phyloP scores from a whole-genome alignment of 176 grass and related monocot genomes.

The Oryza glaberrima region DNA sequence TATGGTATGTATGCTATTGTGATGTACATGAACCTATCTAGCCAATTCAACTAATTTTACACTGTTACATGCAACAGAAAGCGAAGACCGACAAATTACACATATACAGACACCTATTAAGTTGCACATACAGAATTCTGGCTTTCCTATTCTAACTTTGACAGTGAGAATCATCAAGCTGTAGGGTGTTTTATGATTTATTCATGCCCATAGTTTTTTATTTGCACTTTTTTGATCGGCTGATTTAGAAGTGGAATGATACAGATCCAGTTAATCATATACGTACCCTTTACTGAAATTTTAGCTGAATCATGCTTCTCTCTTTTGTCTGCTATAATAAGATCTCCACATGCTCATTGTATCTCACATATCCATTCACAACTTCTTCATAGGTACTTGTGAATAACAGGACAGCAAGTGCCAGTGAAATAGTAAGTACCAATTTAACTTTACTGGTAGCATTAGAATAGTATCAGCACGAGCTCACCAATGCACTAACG shows the following conservation, averaged over 20 bases:
- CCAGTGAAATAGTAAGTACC: constrained; percentile 94
- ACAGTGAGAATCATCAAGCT: not conserved
- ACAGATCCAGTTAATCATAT: constrained; percentile 24
- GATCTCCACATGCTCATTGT: constrained; percentile 3
- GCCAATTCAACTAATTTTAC: constrained; percentile 26
- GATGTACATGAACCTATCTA: constrained; percentile 6
- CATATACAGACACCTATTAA: constrained; percentile 6
- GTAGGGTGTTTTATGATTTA: constrained; percentile 32
- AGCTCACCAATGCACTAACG: not conserved
- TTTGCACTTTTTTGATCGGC: constrained; percentile 18
- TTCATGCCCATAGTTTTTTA: not conserved
- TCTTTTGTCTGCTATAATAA: constrained; percentile 10
- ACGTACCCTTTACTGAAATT: constrained; percentile 4
- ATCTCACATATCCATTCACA: constrained; percentile 45
- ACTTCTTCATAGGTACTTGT: constrained; percentile 71
- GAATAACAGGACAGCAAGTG: constrained; percentile 93
- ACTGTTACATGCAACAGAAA: constrained; percentile 27
- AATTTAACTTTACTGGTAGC: constrained; percentile 20
- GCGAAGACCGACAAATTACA: constrained; percentile 18
- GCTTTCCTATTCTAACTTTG: constrained; percentile 10
- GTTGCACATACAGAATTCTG: not conserved
- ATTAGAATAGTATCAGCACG: constrained; percentile 19
- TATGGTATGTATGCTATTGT: constrained; percentile 53
- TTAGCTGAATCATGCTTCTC: constrained; percentile 12
- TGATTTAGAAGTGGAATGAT: constrained; percentile 25